Base-by-base conservation (phyloP, 768 basidiomycete genomes). In the Xerocomellus intermedius region DNA sequence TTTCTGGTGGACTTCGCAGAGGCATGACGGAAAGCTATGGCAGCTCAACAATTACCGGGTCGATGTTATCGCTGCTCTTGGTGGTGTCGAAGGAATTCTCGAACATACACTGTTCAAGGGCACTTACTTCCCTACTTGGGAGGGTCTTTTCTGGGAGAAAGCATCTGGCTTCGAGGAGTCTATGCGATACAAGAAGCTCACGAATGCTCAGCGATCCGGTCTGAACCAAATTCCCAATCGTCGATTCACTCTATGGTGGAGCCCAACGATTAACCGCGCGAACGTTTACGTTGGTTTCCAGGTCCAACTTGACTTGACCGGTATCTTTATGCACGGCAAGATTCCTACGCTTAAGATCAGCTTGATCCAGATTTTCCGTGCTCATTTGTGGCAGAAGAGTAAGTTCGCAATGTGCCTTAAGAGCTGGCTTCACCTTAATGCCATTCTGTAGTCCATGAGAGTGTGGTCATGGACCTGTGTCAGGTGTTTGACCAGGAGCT, bases 281-380 rank as follows among this genome's bases (percentile, higher is more conserved):
- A 99, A 99, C 69, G 95, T 98, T 69, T 97, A 97, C 66, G 95
- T 98, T 70, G 97, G 97, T 84, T 99, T 99, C 91, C 97, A 98
- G 72, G 97, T 99, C 19, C 96, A 98, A 67, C 83, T 99, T 43
- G 97, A 99, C 81, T 73, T 99, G 58, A 99, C 97, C 14, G 94
- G 94, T 66, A 94, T 95, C 58, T 95, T 96, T 80, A 95, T 92
- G 89, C 95, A 97, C 74, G 96, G 96, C 65, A 98, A 99, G 78
- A 96, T 98, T 59, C 94, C 94, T 13, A 97, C 95, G 3, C 76
- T 98, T 61, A 98, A 98, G 79, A 99, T 99, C 76, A 94, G 91
- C 74, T 85, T 98, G 77, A 99, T 99, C 64, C 97, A 98, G 68
- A 97, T 99, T 65, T 98, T 99, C 92, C 91, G 97, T 78, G 97